Base-by-base conservation (phyloP, 495 filamentous ascomycete genomes). In the Lineolata rhizophorae region DNA sequence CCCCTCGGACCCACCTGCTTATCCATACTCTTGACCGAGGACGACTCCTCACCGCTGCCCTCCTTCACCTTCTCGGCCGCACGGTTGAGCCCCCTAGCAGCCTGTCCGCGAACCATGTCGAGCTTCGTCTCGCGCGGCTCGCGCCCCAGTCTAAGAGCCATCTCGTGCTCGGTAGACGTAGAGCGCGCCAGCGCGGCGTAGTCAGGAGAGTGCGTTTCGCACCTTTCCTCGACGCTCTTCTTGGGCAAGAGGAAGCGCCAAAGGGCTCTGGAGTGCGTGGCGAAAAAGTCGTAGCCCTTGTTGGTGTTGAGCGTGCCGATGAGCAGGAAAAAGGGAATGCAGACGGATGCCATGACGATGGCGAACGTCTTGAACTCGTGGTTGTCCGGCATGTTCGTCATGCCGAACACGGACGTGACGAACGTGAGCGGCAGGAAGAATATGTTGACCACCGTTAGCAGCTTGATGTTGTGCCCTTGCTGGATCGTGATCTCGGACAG, bases 381-480 rank as follows among this genome's bases (percentile, higher is more conserved):
- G 2, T 47, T 35, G 5, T 42, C 40, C 13, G 50, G 37, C 48
- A 58, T 56, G 27, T 57, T 54, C 1, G 53, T 56, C 54, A 57
- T 59, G 13, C 54, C 55, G 31, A 56, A 62, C 12, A 62, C 54
- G 9, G 43, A 49, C 2, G 58, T 60, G 6, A 53, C 49, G 32
- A 61, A 61, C 1, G 55, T 57, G 10, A 60, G 40, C 3, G 57
- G 55, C 11, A 64, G 38, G 40, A 61, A 62, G 44, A 64, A 54
- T 1, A 62, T 52, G 18, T 47, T 54, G 17, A 63, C 55, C n/a
- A 61, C 44, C 0, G 57, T 64, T 13, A 62, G 45, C 6, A 62
- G 35, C 35, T 58, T 61, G 22, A 64, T 58, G 36, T 61, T 61
- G 18, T 57, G 48, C 3, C 56, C 57, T 36, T 54, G 47, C 18